Conservation (phyloP, 495 filamentous ascomycete genomes). For the Podospora sp. region DNA sequence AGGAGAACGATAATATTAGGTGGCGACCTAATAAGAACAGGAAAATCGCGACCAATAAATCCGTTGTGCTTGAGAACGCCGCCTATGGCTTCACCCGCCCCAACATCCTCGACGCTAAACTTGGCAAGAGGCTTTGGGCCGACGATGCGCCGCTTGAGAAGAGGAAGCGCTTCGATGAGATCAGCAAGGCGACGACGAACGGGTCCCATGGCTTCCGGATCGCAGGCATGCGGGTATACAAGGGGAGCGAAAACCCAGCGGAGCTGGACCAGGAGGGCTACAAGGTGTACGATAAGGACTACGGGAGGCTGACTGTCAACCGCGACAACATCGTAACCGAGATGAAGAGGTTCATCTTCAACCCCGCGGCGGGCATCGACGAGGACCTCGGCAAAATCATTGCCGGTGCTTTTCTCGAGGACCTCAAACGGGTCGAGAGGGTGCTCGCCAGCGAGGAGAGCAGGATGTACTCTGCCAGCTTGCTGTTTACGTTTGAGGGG, state of each 20-base stretch:
- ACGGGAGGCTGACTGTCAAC: conserved; percentile 71
- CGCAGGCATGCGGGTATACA: conserved; percentile 92
- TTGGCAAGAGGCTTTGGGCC: conserved; percentile 84
- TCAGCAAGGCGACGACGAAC: conserved; percentile 78
- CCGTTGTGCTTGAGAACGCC: conserved; percentile 86
- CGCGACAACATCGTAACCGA: conserved; percentile 71
- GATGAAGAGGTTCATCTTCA: conserved; percentile 75
- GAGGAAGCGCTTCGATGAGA: conserved; percentile 74
- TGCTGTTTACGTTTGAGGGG: conserved; percentile 92
- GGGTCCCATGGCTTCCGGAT: conserved; percentile 81
- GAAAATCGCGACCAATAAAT: conserved; percentile 70
- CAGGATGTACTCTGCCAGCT: conserved; percentile 89
- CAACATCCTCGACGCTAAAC: conserved; percentile 94
- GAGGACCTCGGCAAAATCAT: conserved; percentile 57
- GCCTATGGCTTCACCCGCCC: conserved; percentile 79
- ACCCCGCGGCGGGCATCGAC: conserved; percentile 61
- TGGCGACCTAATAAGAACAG: conserved; percentile 48
- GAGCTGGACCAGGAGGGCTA: conserved; percentile 57
- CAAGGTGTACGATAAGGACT: conserved; percentile 82
- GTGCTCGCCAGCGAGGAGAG: conserved; percentile 77
- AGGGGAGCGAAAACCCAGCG: conserved; percentile 56
- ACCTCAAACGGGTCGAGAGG: conserved; percentile 65
- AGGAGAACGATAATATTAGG: conserved; percentile 27
- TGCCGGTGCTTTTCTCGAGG: conserved; percentile 63
- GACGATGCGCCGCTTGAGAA: conserved; percentile 79